Evolutionary conservation across 257 asterid genomes (phyloP), one percentile per base, ranked within the genome.

Genomic region (Gynochthodes officinalis): DNA sequence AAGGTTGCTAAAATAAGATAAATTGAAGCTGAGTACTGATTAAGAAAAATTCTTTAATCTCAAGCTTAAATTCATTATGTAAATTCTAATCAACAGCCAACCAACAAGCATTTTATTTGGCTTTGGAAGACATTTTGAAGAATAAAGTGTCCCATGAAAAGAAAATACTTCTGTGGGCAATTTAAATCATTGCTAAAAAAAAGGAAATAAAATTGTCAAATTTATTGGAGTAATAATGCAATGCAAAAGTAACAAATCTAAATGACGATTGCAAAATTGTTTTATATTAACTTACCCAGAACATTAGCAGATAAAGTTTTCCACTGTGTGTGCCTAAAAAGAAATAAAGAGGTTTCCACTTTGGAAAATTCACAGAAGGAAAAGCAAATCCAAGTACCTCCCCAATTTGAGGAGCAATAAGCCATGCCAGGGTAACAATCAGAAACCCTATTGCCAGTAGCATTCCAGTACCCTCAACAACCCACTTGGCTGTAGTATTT

Each of bases 331-430:
- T 46, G 50, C 50, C 7, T 15, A 60, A 15, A 60, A 8, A 60
- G 42, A 16, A 30, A 8, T 14, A 19, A 61, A 33, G 15, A 35
- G 62, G 28, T 43, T 18, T 65, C 30, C 13, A 69, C 33, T 67
- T 43, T n/a, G 27, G 13, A 15, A 18, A 46, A 18, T 32, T 0
- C 13, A 30, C 18, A 46, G 32, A 66, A 9, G n/a, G 30, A 35
- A 30, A 37, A 74, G 66, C 60, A 48, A 72, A 23, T 53, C 67
- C 71, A 65, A 77, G 43, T 83, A 92, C 98, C 98, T 92, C 87
- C 77, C 98, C 97, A 64, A 92, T 97, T 73, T 84, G 96, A 69
- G 98, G 97, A 67, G 98, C 95, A 73, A 93, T 88, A 53, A 90
- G 85, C 96, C 98, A 90, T 4, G 97, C 95, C 67, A 93, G 91